Base-by-base conservation (phyloP, 2,329 filamentous ascomycete species). In the Trichoderma lentiforme region DNA sequence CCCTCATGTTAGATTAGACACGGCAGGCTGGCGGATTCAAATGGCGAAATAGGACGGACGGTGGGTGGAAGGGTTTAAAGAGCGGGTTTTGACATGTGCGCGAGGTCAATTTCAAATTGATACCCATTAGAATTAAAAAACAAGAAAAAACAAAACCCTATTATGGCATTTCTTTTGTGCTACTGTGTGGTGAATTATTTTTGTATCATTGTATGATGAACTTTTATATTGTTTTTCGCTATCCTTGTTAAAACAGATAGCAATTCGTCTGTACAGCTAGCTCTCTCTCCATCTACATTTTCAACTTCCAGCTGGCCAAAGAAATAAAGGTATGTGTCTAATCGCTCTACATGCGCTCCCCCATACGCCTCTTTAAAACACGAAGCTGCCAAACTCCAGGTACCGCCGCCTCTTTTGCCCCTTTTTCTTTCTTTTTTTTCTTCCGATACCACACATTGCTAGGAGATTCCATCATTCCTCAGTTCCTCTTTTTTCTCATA, bases 71-170 rank as follows among this genome's bases (percentile, higher is more conserved):
- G 28, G 51, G 26, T n/a, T 15, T 32, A 60, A 12, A 60, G 21
- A 58, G 65, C 47, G n/a, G 43, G 34, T 21, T 8, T 67, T 58
- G 43, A 26, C 53, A 36, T 43, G 34, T 26, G n/a, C 24, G n/a
- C 18, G 21, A 66, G 30, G 58, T 72, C 65, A 72, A 72, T 70
- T 36, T 63, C 34, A 18, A 63, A 71, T 71, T 65, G 73, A 74
- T 73, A 74, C 74, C 68, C 60, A 70, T 63, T 66, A 28, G 39
- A 51, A 43, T n/a, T n/a, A 34, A 21, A 14, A 12, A 32, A 8
- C 24, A 58, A 11, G 11, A 30, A 12, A 28, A 60, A 57, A 15
- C 5, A 21, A 34, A 30, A 60, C 47, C 21, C 47, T 53, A 21
- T 32, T 11, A 60, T 32, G 28, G 28, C 18, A 57, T 18, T 12